phyloP scores from a whole-genome alignment of 805 yeast species.

The Candida broadrunensis region DNA sequence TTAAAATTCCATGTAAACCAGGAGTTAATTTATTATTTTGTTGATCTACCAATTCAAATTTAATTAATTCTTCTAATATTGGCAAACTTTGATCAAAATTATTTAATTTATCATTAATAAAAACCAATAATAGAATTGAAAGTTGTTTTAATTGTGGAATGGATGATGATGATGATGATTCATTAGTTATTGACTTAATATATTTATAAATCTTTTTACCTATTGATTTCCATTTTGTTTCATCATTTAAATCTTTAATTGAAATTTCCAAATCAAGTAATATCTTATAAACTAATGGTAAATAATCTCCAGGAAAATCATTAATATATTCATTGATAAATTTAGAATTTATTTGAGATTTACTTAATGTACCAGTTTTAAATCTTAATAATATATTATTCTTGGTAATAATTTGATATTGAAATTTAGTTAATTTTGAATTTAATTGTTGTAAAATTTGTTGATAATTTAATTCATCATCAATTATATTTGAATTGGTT shows the following conservation, averaged over 20 bases:
- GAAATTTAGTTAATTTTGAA: slow-evolving; percentile 29
- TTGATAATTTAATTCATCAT: slow-evolving; percentile 34
- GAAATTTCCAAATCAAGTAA: slow-evolving; percentile 26
- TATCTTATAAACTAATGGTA: slow-evolving; percentile 25
- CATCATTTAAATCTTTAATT: slow-evolving; percentile 20
- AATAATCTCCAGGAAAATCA: slow-evolving; percentile 29
- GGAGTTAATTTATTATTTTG: slow-evolving; percentile 29
- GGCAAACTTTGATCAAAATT: slow-evolving; percentile 29
- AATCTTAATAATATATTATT: slow-evolving; percentile 45
- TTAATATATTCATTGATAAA: slow-evolving; percentile 15
- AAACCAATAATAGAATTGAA: slow-evolving; percentile 27
- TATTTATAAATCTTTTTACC: slow-evolving; percentile 20
- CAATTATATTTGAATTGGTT: slow-evolving; percentile 25
- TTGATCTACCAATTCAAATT: neutral
- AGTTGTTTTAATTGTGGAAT: slow-evolving; percentile 11
- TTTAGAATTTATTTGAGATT: slow-evolving; percentile 8
- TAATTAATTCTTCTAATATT: slow-evolving; percentile 31
- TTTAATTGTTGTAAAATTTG: slow-evolving; percentile 32
- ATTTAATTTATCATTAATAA: slow-evolving; percentile 15
- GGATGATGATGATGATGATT: neutral
- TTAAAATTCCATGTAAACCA: slow-evolving; percentile 48
- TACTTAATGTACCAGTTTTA: slow-evolving; percentile 34
- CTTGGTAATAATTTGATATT: slow-evolving; percentile 37
- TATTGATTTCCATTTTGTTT: slow-evolving; percentile 10
- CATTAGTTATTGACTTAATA: slow-evolving; percentile 4